Conservation (phyloP, 257 asterid genomes). For the Ligustrum vulgare region DNA sequence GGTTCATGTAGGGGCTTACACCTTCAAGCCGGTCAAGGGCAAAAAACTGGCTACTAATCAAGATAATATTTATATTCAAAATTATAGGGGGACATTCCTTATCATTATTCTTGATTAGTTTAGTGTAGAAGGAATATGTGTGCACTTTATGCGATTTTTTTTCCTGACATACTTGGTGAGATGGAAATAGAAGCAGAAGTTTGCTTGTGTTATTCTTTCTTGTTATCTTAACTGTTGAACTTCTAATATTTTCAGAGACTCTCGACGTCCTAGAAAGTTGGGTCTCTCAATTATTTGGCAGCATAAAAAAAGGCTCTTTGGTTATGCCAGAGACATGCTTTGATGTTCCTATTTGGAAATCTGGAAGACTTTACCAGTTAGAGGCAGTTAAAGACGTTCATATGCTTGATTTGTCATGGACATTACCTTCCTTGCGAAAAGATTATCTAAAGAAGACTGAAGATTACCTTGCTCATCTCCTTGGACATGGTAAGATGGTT, state of each 20-base stretch:
- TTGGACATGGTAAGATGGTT: slow-evolving; percentile 80
- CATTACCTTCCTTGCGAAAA: slow-evolving; percentile 79
- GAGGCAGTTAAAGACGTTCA: slow-evolving; percentile 96
- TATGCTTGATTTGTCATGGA: slow-evolving; percentile 85
- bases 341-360: slow-evolving; percentile 72
- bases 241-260: slow-evolving; percentile 59
- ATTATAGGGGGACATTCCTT: not conserved
- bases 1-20: not conserved
- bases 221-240: slow-evolving; percentile 21
- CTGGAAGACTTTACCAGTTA: slow-evolving; percentile 81
- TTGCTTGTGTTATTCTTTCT: not conserved
- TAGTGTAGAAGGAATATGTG: not conserved
- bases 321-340: slow-evolving; percentile 47
- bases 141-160: slow-evolving; percentile 2
- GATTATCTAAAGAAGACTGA: slow-evolving; percentile 87
- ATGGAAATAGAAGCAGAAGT: slow-evolving; percentile 12
- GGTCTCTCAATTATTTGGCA: slow-evolving; percentile 80
- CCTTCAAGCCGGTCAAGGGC: not conserved
- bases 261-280: slow-evolving; percentile 85
- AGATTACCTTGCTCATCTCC: slow-evolving; percentile 92
- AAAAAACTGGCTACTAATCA: not conserved
- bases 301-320: slow-evolving; percentile 60
- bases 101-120: not conserved
- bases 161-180: not conserved
- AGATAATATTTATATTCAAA: not conserved